These are phyloP conservation scores for Hypericum androsaemum DNA, from an alignment of 345 rosid species.

Conservation along the genomic window DNA sequence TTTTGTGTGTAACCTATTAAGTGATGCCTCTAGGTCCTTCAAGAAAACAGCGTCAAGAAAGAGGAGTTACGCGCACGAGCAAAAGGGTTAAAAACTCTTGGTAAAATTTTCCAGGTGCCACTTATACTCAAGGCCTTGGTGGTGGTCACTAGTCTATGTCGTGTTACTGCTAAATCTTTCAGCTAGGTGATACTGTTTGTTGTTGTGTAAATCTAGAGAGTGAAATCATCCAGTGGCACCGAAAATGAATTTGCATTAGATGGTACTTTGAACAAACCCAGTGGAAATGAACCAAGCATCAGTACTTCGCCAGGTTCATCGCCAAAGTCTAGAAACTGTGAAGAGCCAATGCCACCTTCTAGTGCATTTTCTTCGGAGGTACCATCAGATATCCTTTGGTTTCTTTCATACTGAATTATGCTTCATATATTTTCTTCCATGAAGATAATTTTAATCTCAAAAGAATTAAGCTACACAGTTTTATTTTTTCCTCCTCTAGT, in stretches of 20 bases:
- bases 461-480: too few relatives aligned
- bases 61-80: slow-evolving; percentile 92
- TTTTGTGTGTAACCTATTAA: slow-evolving; percentile 16
- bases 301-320: slow-evolving; percentile 37
- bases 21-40: slow-evolving; percentile 71
- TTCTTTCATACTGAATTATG: not conserved
- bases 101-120: slow-evolving; percentile 86
- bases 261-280: slow-evolving; percentile 30
- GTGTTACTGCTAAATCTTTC: not conserved
- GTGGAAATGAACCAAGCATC: slow-evolving; percentile 37
- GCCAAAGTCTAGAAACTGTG: slow-evolving; percentile 27
- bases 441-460: not conserved
- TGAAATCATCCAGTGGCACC: slow-evolving; percentile 47
- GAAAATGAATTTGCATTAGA: slow-evolving; percentile 40
- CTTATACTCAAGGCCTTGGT: not conserved
- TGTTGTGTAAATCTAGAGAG: slow-evolving; percentile 34
- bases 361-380: slow-evolving; percentile 42
- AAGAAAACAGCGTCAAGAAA: slow-evolving; percentile 68
- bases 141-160: not conserved
- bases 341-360: slow-evolving; percentile 43
- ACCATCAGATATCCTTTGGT: slow-evolving; percentile 10
- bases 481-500: too few relatives aligned
- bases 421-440: not conserved
- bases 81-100: slow-evolving; percentile 84
- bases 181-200: slow-evolving; percentile 4